Evolutionary conservation across 768 basidiomycete species (phyloP), one percentile per base, ranked within the genome.

Genomic region (Coprinopsis cinerea): DNA sequence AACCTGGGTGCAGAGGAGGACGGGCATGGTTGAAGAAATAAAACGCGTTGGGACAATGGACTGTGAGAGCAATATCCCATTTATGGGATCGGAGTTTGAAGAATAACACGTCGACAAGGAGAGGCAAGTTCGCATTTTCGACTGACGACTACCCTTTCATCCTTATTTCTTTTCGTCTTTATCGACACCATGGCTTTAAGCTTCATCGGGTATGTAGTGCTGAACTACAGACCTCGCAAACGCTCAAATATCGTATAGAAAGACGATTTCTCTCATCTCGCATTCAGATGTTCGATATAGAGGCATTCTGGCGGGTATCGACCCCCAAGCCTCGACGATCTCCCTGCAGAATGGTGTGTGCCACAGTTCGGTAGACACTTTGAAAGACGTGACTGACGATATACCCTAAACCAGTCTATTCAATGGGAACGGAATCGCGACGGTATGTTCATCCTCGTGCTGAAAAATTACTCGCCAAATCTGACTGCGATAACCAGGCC

Each of bases 251-350:
- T 45, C 43, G n/a, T 25, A 11, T 66, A 89, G 88, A 64, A 90
- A 90, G 76, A 80, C 86, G 9, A 92, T 93, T 51, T 90, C 90
- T 50, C 83, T 93, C 61, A 85, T 90, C 64, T 92, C 90, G 51
- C 87, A 90, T 65, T 89, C 88, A 44, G 91, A 91, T 78, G 87
- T 92, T 53, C 85, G 91, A 49, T 93, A 92, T 70, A 78, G 88
- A 55, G 90, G 90, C 53, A 90, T 88, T 54, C 74, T 93, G 41
- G 87, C 87, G 43, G 88, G 88, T 32, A 91, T 93, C 60, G 88
- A 92, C 69, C 85, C 90, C 27, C 78, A 72, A 53, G 85, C 85
- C 44, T 89, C 88, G 10, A 93, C 91, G 2, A 92, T 93, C 55
- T 86, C 88, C 63, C 77, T 92, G 30, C 88, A 86, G 26, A 90